phyloP scores from a whole-genome alignment of 345 rosid species.

The Populus deltoides region DNA sequence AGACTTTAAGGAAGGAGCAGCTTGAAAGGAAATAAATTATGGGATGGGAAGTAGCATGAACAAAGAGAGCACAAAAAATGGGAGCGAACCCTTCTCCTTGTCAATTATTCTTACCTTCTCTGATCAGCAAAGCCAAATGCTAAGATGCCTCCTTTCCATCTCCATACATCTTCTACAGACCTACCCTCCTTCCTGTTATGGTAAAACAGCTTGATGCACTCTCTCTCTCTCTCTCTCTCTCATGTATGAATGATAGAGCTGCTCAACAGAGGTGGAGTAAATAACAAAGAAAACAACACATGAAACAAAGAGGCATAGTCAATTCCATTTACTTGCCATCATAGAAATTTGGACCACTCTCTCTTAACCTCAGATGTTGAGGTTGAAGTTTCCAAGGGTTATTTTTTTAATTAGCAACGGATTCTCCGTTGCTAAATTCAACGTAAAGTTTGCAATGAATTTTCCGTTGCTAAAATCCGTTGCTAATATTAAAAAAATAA shows the following conservation, averaged over 20 bases:
- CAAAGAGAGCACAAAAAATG: slow-evolving; percentile 48
- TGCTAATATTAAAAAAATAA: no score
- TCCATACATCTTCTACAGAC: slow-evolving; percentile 62
- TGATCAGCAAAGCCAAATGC: slow-evolving; percentile 54
- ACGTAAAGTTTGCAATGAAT: no score
- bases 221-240: slow-evolving; percentile 45
- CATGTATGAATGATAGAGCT: slow-evolving; percentile 6
- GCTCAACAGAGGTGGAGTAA: slow-evolving; percentile 28
- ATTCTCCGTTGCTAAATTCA: no score
- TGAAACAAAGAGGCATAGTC: slow-evolving; percentile 54
- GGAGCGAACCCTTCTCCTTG: slow-evolving; percentile 24
- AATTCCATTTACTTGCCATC: slow-evolving; percentile 19
- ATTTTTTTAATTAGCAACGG: no score
- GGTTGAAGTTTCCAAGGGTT: no score
- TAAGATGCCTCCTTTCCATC: slow-evolving; percentile 79
- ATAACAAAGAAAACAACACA: slow-evolving; percentile 66
- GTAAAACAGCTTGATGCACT: slow-evolving; percentile 36
- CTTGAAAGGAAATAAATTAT: background rate
- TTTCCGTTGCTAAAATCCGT: no score
- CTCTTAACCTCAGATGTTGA: no score
- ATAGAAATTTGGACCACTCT: slow-evolving; percentile 16
- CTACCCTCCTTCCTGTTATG: slow-evolving; percentile 42
- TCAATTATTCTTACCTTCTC: slow-evolving; percentile 42
- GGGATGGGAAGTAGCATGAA: slow-evolving; percentile 25
- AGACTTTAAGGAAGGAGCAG: no score